Evolutionary conservation across 2,329 filamentous ascomycete genomes (phyloP).

Genomic region (Aspergillus hiratsukae): DNA sequence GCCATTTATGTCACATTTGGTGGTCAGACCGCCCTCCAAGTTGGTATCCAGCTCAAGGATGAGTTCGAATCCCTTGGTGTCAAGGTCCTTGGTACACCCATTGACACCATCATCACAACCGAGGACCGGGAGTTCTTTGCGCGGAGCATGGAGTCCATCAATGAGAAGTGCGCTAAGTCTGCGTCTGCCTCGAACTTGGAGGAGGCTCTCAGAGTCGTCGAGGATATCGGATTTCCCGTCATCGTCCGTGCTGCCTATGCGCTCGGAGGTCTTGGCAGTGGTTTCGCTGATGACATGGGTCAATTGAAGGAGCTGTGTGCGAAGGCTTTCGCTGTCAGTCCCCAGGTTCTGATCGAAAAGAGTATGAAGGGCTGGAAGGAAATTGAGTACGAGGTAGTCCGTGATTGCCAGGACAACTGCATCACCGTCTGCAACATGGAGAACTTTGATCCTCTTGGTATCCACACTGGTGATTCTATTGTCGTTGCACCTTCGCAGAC

Average conservation of each 20-base stretch:
- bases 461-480: conserved; percentile 97
- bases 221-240: conserved; percentile 90
- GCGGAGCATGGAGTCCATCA: conserved; percentile 96
- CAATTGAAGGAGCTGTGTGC: conserved; percentile 84
- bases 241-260: conserved; percentile 97
- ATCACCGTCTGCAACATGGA: conserved; percentile 99
- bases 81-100: conserved; percentile 90
- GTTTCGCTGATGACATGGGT: conserved; percentile 83
- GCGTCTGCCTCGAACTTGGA: conserved; percentile 84
- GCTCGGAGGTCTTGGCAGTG: conserved; percentile 88
- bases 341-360: conserved; percentile 92
- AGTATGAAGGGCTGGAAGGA: conserved; percentile 99
- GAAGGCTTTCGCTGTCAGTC: conserved; percentile 91
- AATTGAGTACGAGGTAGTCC: conserved; percentile 97
- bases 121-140: conserved; percentile 97
- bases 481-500: conserved; percentile 97
- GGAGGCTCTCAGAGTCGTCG: conserved; percentile 82
- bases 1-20: conserved; percentile 97
- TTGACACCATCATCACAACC: conserved; percentile 96
- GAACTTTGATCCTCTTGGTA: conserved; percentile 97
- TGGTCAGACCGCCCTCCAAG: conserved; percentile 92
- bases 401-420: conserved; percentile 93
- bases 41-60: conserved; percentile 95
- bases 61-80: conserved; percentile 92
- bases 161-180: conserved; percentile 96